phyloP scores from a whole-genome alignment of 202 grass and related monocot genomes.

The Panicum hallii region DNA sequence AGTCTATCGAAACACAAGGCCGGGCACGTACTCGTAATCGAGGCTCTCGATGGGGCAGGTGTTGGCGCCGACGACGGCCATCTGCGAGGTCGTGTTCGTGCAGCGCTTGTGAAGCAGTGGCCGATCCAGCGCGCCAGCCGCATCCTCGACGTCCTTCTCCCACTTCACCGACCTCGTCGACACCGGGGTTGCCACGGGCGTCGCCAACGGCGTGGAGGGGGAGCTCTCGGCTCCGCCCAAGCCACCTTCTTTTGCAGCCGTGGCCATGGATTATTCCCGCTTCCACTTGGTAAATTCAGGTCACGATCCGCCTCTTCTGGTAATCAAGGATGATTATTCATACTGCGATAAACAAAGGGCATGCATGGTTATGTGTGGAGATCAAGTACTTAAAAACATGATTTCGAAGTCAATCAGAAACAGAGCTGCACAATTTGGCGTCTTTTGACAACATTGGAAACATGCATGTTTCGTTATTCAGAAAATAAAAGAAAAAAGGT shows the following conservation, averaged over 20 bases:
- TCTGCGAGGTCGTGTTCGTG: slow-evolving; percentile 67
- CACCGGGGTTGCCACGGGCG: slow-evolving; percentile 32
- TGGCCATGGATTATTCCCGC: background rate
- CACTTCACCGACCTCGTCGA: slow-evolving; percentile 43
- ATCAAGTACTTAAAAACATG: background rate
- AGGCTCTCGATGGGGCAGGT: slow-evolving; percentile 68
- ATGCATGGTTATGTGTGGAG: background rate
- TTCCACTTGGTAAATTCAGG: background rate
- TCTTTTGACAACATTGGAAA: background rate
- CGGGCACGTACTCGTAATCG: slow-evolving; percentile 60
- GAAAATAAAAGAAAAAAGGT: background rate
- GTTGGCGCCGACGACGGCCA: slow-evolving; percentile 66
- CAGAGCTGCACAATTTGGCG: background rate
- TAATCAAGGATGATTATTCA: slow-evolving; percentile 14
- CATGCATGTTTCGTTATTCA: background rate
- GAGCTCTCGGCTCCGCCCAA: background rate
- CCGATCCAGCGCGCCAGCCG: slow-evolving; percentile 29
- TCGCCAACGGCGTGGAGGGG: slow-evolving; percentile 23
- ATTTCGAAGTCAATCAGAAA: background rate
- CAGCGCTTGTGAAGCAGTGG: slow-evolving; percentile 52
- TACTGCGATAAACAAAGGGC: background rate
- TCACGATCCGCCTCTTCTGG: background rate
- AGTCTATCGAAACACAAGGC: background rate
- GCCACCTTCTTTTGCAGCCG: background rate
- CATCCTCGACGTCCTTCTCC: slow-evolving; percentile 47